Percentiles rank a stretch among this genome's conserved stretches.
phyloP scores from a whole-genome alignment of 768 basidiomycete species.

The Hortiboletus flavorubellus region DNA sequence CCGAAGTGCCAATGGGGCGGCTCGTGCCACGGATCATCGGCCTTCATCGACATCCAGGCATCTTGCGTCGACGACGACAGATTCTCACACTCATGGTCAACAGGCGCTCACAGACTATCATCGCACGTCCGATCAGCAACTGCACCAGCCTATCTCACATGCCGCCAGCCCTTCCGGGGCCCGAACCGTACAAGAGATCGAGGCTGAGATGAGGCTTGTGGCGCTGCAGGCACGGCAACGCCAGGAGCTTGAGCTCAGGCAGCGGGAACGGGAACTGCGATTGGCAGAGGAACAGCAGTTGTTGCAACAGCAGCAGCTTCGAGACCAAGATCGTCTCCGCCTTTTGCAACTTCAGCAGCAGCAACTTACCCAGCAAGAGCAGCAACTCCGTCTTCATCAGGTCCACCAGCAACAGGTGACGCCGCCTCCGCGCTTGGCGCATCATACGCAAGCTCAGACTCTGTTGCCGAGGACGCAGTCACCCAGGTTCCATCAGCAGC shows the following conservation, averaged over 20 bases:
- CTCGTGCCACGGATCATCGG: conserved; percentile 37
- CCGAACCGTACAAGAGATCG: conserved; percentile 77
- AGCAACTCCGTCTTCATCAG: conserved; percentile 37
- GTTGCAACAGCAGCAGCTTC: conserved; percentile 35
- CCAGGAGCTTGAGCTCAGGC: conserved; percentile 43
- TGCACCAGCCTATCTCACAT: conserved; percentile 35
- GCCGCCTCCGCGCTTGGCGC: conserved; percentile 69
- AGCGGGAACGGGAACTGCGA: conserved; percentile 43
- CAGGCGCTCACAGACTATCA: conserved; percentile 33
- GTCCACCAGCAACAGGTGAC: conserved; percentile 41
- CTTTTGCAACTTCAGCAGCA: conserved; percentile 46
- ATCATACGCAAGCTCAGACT: conserved; percentile 23
- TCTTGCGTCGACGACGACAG: conserved; percentile 19
- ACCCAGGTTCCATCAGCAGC: conserved; percentile 74
- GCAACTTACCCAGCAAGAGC: conserved; percentile 32
- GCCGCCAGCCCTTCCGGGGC: conserved; percentile 37
- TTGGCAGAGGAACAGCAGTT: conserved; percentile 34
- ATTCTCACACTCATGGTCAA: conserved; percentile 25
- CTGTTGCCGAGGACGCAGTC: conserved; percentile 61
- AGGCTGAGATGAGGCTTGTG: conserved; percentile 74
- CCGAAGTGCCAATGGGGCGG: conserved; percentile 49
- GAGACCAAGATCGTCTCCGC: conserved; percentile 38
- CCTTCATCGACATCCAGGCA: conserved; percentile 26
- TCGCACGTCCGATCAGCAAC: conserved; percentile 36
- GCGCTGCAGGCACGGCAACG: conserved; percentile 44